Evolutionary conservation across 495 filamentous ascomycete genomes (phyloP).

Genomic region (Jackrogersella minutella): DNA sequence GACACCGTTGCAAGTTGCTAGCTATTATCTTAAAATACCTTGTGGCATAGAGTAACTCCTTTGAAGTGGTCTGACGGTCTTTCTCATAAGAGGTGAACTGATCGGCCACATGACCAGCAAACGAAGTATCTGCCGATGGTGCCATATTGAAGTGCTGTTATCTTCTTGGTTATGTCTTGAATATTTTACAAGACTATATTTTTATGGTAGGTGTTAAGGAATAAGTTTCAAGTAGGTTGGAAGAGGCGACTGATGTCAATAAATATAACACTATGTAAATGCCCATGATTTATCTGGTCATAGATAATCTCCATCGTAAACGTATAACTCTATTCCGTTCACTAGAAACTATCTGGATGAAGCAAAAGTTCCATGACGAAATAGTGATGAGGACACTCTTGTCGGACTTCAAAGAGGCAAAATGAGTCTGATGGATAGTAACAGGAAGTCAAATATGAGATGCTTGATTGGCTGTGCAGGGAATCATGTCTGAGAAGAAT

Average conservation of each 20-base stretch:
- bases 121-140: constrained; percentile 39
- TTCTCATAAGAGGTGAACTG: constrained; percentile 42
- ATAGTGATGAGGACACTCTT: constrained; percentile 1
- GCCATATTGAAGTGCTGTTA: constrained; percentile 24
- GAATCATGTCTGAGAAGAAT: not conserved
- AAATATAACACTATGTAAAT: too few relatives aligned
- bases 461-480: not conserved
- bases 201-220: not conserved
- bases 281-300: not conserved
- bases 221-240: not conserved
- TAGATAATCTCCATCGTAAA: not conserved
- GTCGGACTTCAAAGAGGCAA: not conserved
- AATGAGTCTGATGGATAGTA: not conserved
- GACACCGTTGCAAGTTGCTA: not conserved
- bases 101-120: constrained; percentile 35
- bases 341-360: not conserved
- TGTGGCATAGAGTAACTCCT: constrained; percentile 35
- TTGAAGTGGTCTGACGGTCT: constrained; percentile 39
- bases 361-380: constrained; percentile 4
- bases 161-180: not conserved
- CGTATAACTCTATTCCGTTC: not conserved
- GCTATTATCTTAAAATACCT: constrained; percentile 16
- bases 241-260: not conserved
- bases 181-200: not conserved
- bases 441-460: not conserved